Percentiles rank a stretch among this genome's conserved stretches.
These are phyloP conservation scores for Rhynchospora breviuscula DNA, from an alignment of 176 grass and related monocot species.

Conservation along the genomic window DNA sequence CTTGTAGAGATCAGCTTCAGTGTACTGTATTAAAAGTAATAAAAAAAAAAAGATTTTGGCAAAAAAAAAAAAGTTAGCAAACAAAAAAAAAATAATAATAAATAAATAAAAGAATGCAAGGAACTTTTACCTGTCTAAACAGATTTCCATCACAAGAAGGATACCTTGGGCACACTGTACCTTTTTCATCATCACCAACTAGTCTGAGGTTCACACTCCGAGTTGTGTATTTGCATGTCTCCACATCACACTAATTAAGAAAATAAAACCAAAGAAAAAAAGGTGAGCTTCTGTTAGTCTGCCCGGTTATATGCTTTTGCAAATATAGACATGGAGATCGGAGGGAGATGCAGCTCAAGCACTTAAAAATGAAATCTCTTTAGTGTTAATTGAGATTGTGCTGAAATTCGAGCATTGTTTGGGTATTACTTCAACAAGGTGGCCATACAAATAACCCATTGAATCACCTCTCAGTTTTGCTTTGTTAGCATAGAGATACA, in stretches of 20 bases:
- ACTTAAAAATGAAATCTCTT: neutral
- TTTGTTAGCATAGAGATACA: neutral
- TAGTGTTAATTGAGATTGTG: neutral
- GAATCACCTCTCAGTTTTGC: neutral
- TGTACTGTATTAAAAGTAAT: slow-evolving; percentile 45
- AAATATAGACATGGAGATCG: neutral
- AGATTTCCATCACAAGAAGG: slow-evolving; percentile 75
- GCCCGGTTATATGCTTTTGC: neutral
- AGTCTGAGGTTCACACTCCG: slow-evolving; percentile 75
- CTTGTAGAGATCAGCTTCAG: slow-evolving; percentile 79
- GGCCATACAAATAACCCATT: neutral
- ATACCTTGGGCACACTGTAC: slow-evolving; percentile 80
- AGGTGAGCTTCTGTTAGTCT: neutral
- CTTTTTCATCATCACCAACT: slow-evolving; percentile 83
- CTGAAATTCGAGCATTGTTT: neutral
- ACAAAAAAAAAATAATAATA: slow-evolving; percentile 1
- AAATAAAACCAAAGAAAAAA: slow-evolving; percentile 18
- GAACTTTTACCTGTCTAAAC: slow-evolving; percentile 57
- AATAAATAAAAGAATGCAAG: neutral
- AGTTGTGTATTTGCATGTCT: slow-evolving; percentile 78
- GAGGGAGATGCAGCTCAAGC: neutral
- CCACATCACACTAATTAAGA: slow-evolving; percentile 74
- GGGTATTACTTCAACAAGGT: neutral
- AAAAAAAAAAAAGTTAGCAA: neutral
- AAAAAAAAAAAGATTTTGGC: slow-evolving; percentile 21